Evolutionary conservation across 192 early-diverging fungal species (phyloP), one percentile per base, ranked within the genome.

Genomic region (Tieghemiomyces parasiticus): DNA sequence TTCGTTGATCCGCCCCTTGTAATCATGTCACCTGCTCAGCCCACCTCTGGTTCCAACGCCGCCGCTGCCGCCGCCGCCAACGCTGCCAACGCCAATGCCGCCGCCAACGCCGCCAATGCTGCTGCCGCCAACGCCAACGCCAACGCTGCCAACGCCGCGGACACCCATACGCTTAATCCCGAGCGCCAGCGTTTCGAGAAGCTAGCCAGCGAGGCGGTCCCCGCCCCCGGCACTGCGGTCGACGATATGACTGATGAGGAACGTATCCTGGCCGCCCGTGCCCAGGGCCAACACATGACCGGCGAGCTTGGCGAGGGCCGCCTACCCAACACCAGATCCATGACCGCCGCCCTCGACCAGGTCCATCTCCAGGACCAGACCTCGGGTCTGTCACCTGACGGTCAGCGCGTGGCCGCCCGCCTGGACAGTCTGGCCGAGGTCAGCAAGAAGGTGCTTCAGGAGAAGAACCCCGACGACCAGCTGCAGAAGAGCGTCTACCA

Each of bases 381-480:
- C 26, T 16, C 52, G n/a, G 55, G 53, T 4, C 65, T 80, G 71
- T 67, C 66, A 19, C 67, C 71, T 24, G 67, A 65, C 6, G 78
- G 78, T 13, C 65, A 76, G 60, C 64, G 68, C 63, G 63, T 79
- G n/a, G 44, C 76, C 8, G 35, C 45, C 35, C 65, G 76, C 63
- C 47, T 67, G 1, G 64, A 77, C 62, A 65, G 63, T 31, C 28
- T 76, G 10, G 44, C 73, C 31, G 69, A 71, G 0, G 63, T 49
- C 13, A 67, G 67, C 8, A 60, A 70, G 48, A 60, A 50, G 34
- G 42, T 77, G 9, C 48, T 78, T 2, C 35, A 60, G 47, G 74
- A 80, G 47, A 70, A 71, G 32, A 72, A 70, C 60, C 66, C 65
- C 9, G 59, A 70, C 45, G 70, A 78, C 48, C 63, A 80, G 59